Conservation (phyloP, 2,329 filamentous ascomycete species). For the Fusarium illudens region DNA sequence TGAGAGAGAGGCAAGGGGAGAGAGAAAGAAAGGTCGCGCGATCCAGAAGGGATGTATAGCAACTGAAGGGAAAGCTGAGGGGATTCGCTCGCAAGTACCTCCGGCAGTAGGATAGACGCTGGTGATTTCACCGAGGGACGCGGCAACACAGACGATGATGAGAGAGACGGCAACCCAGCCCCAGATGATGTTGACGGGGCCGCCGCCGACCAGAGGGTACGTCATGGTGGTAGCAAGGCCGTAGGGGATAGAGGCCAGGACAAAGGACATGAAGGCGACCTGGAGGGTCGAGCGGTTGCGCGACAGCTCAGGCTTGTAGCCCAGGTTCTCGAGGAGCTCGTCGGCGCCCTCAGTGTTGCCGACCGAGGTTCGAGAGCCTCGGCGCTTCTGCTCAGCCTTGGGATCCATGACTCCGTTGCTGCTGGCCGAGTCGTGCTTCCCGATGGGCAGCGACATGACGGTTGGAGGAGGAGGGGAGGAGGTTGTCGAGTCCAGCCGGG, state of each 20-base stretch:
- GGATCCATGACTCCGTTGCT: constrained; percentile 30
- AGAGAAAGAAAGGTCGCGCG: neutral
- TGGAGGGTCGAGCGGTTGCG: constrained; percentile 73
- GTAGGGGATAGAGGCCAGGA: constrained; percentile 78
- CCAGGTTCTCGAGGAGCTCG: constrained; percentile 68
- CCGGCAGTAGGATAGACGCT: constrained; percentile 80
- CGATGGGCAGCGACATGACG: constrained; percentile 20
- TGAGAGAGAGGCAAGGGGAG: neutral
- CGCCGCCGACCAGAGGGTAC: constrained; percentile 73
- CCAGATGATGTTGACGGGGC: constrained; percentile 76
- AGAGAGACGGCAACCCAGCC: constrained; percentile 74
- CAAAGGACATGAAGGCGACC: constrained; percentile 80
- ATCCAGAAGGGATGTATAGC: neutral
- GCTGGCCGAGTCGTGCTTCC: constrained; percentile 37
- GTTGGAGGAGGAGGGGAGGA: neutral
- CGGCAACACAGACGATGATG: constrained; percentile 75
- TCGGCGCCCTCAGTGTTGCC: constrained; percentile 59
- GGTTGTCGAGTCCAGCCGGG: neutral
- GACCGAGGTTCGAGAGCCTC: constrained; percentile 37
- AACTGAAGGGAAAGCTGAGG: neutral
- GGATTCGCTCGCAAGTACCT: constrained; percentile 51
- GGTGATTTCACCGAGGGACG: constrained; percentile 77
- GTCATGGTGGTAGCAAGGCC: constrained; percentile 74
- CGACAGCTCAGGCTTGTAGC: constrained; percentile 71
- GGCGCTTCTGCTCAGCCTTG: constrained; percentile 41